These are phyloP conservation scores for Leishmania gerbilli DNA, from an alignment of 208 protist genomes.

Conservation along the genomic window DNA sequence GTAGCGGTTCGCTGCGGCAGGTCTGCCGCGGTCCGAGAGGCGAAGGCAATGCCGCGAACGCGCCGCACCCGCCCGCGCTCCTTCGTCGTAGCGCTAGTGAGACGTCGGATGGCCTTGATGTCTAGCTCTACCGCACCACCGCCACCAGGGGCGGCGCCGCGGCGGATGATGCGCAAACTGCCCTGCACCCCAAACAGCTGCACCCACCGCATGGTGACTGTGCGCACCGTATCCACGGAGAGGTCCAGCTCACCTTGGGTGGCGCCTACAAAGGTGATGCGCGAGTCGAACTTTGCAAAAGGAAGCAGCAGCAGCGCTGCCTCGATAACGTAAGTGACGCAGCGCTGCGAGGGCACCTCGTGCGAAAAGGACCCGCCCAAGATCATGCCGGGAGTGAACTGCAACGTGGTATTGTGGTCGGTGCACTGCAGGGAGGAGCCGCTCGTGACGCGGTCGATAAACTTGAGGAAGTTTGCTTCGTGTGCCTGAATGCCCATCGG, in stretches of 20 bases:
- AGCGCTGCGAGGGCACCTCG: slow-evolving; percentile 73
- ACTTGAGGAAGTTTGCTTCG: slow-evolving; percentile 93
- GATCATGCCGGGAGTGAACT: slow-evolving; percentile 91
- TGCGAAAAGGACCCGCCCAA: slow-evolving; percentile 90
- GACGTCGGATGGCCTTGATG: slow-evolving; percentile 69
- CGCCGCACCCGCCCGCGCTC: slow-evolving; percentile 87
- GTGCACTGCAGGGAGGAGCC: slow-evolving; percentile 78
- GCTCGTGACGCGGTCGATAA: slow-evolving; percentile 90
- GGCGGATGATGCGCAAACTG: slow-evolving; percentile 80
- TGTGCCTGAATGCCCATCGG: slow-evolving; percentile 71
- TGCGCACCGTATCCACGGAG: slow-evolving; percentile 88
- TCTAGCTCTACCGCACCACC: slow-evolving; percentile 89
- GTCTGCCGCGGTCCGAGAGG: slow-evolving; percentile 80
- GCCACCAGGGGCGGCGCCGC: slow-evolving; percentile 79
- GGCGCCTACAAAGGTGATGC: slow-evolving; percentile 83
- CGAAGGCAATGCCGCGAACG: slow-evolving; percentile 93
- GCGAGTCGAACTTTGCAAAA: slow-evolving; percentile 90
- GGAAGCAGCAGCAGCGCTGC: slow-evolving; percentile 85
- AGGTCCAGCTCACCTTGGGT: slow-evolving; percentile 89
- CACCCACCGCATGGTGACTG: slow-evolving; percentile 88
- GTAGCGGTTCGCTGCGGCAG: slow-evolving; percentile 87
- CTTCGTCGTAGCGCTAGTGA: slow-evolving; percentile 69
- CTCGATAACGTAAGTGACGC: slow-evolving; percentile 89
- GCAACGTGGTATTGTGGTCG: slow-evolving; percentile 76
- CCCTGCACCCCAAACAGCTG: slow-evolving; percentile 88